Conservation (phyloP, 345 rosid genomes). For the Carallia brachiata region DNA sequence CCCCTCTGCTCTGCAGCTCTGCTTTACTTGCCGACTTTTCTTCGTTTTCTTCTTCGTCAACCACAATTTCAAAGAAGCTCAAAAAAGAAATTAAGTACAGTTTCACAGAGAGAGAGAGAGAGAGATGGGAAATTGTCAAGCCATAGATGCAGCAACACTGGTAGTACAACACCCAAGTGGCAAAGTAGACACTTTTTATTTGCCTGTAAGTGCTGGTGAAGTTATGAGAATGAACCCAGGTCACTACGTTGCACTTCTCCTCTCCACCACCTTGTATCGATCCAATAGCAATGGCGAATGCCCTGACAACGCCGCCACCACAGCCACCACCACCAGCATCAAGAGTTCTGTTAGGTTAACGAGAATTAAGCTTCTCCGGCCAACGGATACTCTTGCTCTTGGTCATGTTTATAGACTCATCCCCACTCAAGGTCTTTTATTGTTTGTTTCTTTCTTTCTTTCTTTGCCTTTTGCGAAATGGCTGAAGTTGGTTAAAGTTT, state of each 20-base stretch:
- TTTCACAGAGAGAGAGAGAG: neutral
- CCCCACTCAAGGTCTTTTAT: conserved; percentile 57
- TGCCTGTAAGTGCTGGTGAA: conserved; percentile 62
- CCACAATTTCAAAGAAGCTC: neutral
- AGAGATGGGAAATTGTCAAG: conserved; percentile 92
- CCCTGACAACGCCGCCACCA: neutral
- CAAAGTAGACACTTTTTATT: conserved; percentile 55
- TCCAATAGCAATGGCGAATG: conserved; percentile 14
- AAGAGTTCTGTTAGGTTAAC: conserved; percentile 57
- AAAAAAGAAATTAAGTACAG: neutral
- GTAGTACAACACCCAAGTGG: conserved; percentile 81
- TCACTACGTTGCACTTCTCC: conserved; percentile 85
- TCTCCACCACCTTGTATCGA: conserved; percentile 62
- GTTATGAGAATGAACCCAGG: conserved; percentile 90
- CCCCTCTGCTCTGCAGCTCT: neutral
- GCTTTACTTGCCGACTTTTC: conserved; percentile 2
- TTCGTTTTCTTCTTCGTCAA: neutral
- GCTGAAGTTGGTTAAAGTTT: conserved; percentile 27
- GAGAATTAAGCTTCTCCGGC: conserved; percentile 87
- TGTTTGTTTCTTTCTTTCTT: neutral
- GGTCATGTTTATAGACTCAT: conserved; percentile 87
- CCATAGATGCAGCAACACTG: conserved; percentile 71
- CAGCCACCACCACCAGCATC: neutral
- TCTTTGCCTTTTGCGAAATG: neutral
- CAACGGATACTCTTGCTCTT: conserved; percentile 70